Conservation (phyloP, 192 early-diverging fungal species). For the Umbelopsis sp. region DNA sequence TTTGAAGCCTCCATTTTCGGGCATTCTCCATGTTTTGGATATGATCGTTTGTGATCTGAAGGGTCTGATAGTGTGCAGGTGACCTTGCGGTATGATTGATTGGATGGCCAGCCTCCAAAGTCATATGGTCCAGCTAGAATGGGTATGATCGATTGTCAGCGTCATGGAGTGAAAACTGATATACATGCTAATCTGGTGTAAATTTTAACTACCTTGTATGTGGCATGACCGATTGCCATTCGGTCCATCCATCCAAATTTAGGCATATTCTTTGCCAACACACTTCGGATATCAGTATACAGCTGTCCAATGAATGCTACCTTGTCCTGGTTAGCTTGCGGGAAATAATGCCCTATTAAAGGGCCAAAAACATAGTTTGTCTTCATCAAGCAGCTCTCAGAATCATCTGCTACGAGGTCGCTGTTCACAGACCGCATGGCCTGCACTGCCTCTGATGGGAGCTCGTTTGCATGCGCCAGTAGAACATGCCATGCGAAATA, state of each 20-base stretch:
- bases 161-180: background rate
- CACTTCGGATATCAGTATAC: background rate
- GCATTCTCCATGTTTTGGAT: background rate
- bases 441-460: background rate
- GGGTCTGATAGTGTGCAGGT: background rate
- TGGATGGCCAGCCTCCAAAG: background rate
- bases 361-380: background rate
- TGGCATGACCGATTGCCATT: background rate
- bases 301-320: background rate
- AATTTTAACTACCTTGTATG: background rate
- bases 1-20: background rate
- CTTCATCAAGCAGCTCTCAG: background rate
- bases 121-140: constrained; percentile 1
- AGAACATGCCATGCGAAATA: background rate
- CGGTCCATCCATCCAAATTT: constrained; percentile 13
- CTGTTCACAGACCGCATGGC: background rate
- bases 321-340: background rate
- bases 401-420: background rate
- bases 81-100: background rate
- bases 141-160: background rate
- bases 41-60: background rate
- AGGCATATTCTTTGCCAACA: background rate
- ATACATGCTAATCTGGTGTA: background rate
- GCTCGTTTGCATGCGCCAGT: background rate
- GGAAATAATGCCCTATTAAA: background rate